These are phyloP conservation scores for Mycena alexandri DNA, from an alignment of 768 basidiomycete species.

Conservation along the genomic window DNA sequence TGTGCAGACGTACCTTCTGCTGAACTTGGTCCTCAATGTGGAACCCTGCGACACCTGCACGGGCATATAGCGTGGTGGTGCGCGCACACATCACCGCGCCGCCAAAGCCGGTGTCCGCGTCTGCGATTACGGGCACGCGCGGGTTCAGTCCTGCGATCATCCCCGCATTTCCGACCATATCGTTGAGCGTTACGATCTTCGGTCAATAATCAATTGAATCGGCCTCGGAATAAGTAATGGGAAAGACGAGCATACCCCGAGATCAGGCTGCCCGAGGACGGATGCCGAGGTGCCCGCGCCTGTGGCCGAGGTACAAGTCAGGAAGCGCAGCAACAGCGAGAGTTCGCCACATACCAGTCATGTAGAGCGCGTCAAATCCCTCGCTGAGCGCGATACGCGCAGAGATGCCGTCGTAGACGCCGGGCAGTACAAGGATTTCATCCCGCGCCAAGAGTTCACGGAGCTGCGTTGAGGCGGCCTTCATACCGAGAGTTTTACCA, in stretches of 20 bases:
- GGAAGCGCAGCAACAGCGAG: not conserved
- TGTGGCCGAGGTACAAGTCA: not conserved
- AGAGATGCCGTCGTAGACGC: slow-evolving; percentile 65
- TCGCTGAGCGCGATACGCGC: slow-evolving; percentile 65
- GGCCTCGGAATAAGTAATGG: not conserved
- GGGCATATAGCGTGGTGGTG: slow-evolving; percentile 63
- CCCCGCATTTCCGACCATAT: slow-evolving; percentile 49
- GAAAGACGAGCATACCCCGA: slow-evolving; percentile 43
- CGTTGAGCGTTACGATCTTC: slow-evolving; percentile 35
- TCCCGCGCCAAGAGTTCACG: slow-evolving; percentile 34
- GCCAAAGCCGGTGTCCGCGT: slow-evolving; percentile 70
- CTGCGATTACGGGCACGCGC: slow-evolving; percentile 63
- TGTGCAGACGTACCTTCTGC: slow-evolving; percentile 30
- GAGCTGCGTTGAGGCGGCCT: slow-evolving; percentile 28
- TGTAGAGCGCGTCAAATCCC: slow-evolving; percentile 65
- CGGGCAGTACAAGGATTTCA: slow-evolving; percentile 44
- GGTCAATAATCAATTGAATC: not conserved
- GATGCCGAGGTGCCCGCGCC: slow-evolving; percentile 68
- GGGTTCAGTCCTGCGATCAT: slow-evolving; percentile 65
- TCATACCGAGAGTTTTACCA: slow-evolving; percentile 11
- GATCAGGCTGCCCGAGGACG: slow-evolving; percentile 65
- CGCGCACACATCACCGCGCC: slow-evolving; percentile 70
- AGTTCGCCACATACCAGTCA: slow-evolving; percentile 52
- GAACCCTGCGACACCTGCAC: slow-evolving; percentile 63
- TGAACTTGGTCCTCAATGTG: slow-evolving; percentile 70